Conservation (phyloP, 2,329 filamentous ascomycete genomes). For the Hypoxylon sp. region DNA sequence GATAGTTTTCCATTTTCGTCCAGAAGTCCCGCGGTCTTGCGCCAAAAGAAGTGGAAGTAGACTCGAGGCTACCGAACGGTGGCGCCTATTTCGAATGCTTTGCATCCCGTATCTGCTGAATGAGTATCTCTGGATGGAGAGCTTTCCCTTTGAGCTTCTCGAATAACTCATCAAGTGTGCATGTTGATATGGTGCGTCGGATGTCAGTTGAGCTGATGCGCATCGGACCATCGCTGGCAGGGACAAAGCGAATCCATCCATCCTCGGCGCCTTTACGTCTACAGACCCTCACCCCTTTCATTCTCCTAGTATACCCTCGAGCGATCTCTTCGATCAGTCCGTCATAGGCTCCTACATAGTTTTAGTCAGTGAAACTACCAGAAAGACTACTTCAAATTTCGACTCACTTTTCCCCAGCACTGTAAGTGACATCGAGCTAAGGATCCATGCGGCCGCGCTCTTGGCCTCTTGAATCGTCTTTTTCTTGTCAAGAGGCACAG, state of each 20-base stretch:
- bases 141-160: slow-evolving; percentile 10
- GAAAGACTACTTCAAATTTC: background rate
- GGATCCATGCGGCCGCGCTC: slow-evolving; percentile 5
- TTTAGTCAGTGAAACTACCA: slow-evolving; percentile 2
- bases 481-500: background rate
- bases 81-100: background rate
- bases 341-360: slow-evolving; percentile 1
- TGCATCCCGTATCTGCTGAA: background rate
- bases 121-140: slow-evolving; percentile 1
- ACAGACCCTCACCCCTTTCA: slow-evolving; percentile 8
- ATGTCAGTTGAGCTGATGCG: slow-evolving; percentile 15
- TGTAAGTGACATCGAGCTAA: slow-evolving; percentile 8
- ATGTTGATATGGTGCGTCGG: slow-evolving; percentile 7
- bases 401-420: slow-evolving; percentile 13
- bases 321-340: slow-evolving; percentile 8
- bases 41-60: background rate
- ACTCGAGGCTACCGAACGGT: background rate
- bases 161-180: background rate
- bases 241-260: slow-evolving; percentile 20
- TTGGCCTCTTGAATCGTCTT: background rate
- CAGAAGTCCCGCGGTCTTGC: background rate
- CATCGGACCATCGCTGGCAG: background rate
- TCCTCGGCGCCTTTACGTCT: background rate
- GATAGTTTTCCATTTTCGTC: no score
- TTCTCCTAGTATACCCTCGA: slow-evolving; percentile 1